Evolutionary conservation across 768 basidiomycete species (phyloP).

Genomic region (Chiua virens): DNA sequence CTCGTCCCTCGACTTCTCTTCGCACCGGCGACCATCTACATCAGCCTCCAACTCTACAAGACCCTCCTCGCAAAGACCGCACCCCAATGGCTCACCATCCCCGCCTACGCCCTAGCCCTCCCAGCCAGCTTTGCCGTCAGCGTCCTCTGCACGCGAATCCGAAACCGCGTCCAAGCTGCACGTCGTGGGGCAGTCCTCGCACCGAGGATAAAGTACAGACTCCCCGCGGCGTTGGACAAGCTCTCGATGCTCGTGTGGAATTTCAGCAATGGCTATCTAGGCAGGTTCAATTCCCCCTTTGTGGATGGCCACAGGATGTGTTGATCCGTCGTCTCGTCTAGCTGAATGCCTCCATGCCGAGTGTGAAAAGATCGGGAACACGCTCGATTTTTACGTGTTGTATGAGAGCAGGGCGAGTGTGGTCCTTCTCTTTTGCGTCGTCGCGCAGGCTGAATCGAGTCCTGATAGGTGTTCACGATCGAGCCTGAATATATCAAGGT

Average conservation of each 20-base stretch:
- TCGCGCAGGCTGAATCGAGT: neutral
- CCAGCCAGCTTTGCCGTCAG: slow-evolving; percentile 18
- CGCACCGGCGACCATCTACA: slow-evolving; percentile 17
- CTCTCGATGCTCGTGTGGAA: slow-evolving; percentile 38
- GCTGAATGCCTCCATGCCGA: slow-evolving; percentile 13
- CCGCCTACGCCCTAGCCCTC: slow-evolving; percentile 25
- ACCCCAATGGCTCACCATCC: slow-evolving; percentile 12
- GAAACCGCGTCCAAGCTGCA: slow-evolving; percentile 42
- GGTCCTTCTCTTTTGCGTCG: neutral
- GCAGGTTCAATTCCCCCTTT: slow-evolving; percentile 26
- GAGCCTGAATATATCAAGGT: slow-evolving; percentile 45
- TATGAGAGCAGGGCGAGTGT: slow-evolving; percentile 28
- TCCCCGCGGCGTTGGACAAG: slow-evolving; percentile 48
- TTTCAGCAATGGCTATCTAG: slow-evolving; percentile 47
- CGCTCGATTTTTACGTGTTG: slow-evolving; percentile 19
- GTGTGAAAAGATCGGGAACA: slow-evolving; percentile 22
- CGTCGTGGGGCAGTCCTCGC: slow-evolving; percentile 47
- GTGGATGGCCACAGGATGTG: neutral
- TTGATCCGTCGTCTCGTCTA: neutral
- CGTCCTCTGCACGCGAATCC: slow-evolving; percentile 45
- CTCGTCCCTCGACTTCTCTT: slow-evolving; percentile 28
- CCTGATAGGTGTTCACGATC: slow-evolving; percentile 33
- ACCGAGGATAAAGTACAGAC: slow-evolving; percentile 38
- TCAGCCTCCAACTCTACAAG: slow-evolving; percentile 12
- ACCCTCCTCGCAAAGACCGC: neutral